Conservation (phyloP, 306 rosid genomes). For the Styphnolobium japonicum region DNA sequence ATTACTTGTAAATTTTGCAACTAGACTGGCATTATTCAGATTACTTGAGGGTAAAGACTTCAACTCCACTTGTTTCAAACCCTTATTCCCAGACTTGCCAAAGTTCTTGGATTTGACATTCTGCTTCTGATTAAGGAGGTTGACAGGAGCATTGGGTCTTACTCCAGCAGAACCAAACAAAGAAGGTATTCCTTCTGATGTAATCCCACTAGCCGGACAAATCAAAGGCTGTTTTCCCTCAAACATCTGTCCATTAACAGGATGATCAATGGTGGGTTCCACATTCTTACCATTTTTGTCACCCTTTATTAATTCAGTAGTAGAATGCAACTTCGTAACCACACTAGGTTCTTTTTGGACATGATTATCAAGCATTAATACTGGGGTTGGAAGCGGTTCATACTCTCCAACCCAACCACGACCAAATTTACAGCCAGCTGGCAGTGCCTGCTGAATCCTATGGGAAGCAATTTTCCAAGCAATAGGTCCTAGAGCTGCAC, state of each 20-base stretch:
- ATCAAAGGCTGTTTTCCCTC: conserved; percentile 47
- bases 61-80: conserved; percentile 69
- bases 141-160: conserved; percentile 42
- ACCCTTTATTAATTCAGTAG: conserved; percentile 42
- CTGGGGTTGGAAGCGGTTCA: conserved; percentile 96
- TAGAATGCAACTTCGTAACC: conserved; percentile 36
- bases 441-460: conserved; percentile 83
- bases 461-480: conserved; percentile 95
- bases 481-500: conserved; percentile 82
- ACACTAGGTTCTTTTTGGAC: conserved; percentile 54
- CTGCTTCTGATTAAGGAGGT: conserved; percentile 42
- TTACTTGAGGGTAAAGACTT: conserved; percentile 59
- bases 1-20: conserved; percentile 53
- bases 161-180: conserved; percentile 52
- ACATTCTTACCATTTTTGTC: conserved; percentile 45
- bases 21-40: conserved; percentile 52
- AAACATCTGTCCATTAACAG: conserved; percentile 38
- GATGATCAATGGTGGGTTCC: conserved; percentile 39
- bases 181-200: conserved; percentile 55
- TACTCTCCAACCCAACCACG: conserved; percentile 99
- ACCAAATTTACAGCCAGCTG: conserved; percentile 83
- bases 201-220: conserved; percentile 41
- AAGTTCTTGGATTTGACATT: conserved; percentile 47
- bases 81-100: conserved; percentile 54
- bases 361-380: conserved; percentile 60